Evolutionary conservation across 768 basidiomycete species (phyloP).

Genomic region (Lactarius akahatsu): DNA sequence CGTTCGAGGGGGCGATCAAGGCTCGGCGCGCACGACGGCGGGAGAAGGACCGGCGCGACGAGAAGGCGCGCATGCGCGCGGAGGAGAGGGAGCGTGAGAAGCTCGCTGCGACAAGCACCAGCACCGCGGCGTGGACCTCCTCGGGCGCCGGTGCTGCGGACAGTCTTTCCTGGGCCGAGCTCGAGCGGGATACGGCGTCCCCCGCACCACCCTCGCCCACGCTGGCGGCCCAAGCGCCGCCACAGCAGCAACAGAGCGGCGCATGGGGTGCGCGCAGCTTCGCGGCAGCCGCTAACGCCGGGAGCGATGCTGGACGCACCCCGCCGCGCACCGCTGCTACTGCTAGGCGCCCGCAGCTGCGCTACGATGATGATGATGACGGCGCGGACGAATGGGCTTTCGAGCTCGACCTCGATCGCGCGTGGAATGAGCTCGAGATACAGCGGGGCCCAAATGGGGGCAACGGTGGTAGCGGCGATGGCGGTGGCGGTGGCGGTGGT

Average conservation of each 20-base stretch:
- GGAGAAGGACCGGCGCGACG: conserved; percentile 85
- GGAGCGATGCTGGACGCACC: conserved; percentile 33
- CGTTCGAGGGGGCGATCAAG: conserved; percentile 80
- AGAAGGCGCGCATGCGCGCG: conserved; percentile 72
- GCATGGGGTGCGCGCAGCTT: conserved; percentile 83
- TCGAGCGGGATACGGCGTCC: conserved; percentile 3
- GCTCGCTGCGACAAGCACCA: conserved; percentile 16
- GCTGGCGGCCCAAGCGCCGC: not conserved
- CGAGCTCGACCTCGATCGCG: conserved; percentile 45
- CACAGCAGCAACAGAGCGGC: conserved; percentile 37
- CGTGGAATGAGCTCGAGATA: conserved; percentile 76
- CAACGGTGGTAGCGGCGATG: not conserved
- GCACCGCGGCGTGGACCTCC: not conserved
- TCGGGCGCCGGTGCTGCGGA: not conserved
- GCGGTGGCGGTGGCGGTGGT: conserved; percentile 36
- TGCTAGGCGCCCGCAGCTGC: conserved; percentile 28
- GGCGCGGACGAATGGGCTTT: conserved; percentile 72
- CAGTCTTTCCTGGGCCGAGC: conserved; percentile 18
- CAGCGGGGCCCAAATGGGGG: conserved; percentile 41
- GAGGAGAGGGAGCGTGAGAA: conserved; percentile 58
- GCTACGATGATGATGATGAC: conserved; percentile 28
- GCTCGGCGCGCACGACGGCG: conserved; percentile 69
- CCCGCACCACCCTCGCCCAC: conserved; percentile 2
- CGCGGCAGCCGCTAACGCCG: conserved; percentile 70
- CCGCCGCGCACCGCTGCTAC: conserved; percentile 30